Conservation (phyloP, 768 basidiomycete species). For the Xerocomus spinulosus region DNA sequence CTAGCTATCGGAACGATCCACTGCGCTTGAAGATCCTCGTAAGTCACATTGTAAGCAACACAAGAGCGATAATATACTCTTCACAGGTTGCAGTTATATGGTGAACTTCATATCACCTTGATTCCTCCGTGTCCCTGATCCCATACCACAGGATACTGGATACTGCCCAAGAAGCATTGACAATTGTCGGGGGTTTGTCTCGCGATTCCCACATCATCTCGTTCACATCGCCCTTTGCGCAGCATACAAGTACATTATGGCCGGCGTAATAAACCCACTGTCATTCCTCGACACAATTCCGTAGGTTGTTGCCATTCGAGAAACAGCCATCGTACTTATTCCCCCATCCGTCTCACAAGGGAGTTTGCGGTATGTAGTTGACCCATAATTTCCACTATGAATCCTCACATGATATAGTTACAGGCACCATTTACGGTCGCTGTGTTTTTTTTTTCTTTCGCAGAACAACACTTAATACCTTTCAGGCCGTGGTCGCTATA, state of each 20-base stretch:
- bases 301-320: background rate
- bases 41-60: background rate
- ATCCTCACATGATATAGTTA: background rate
- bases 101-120: background rate
- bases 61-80: background rate
- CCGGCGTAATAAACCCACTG: background rate
- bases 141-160: background rate
- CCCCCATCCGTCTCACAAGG: background rate
- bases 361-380: background rate
- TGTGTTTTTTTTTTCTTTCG: background rate
- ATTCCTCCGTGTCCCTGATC: background rate
- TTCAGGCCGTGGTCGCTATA: background rate
- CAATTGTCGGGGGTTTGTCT: background rate
- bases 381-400: too few species aligned
- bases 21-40: background rate
- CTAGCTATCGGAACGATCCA: background rate
- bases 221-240: too few species aligned
- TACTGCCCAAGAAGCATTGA: background rate
- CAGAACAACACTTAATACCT: background rate
- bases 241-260: background rate
- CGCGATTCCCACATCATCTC: background rate
- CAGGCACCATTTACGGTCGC: background rate
- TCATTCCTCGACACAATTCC: too few species aligned
- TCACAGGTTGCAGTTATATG: background rate
- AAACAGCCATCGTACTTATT: too few species aligned